These are phyloP conservation scores for Candida glucosophila DNA, from an alignment of 1,139 yeast species.

Conservation along the genomic window DNA sequence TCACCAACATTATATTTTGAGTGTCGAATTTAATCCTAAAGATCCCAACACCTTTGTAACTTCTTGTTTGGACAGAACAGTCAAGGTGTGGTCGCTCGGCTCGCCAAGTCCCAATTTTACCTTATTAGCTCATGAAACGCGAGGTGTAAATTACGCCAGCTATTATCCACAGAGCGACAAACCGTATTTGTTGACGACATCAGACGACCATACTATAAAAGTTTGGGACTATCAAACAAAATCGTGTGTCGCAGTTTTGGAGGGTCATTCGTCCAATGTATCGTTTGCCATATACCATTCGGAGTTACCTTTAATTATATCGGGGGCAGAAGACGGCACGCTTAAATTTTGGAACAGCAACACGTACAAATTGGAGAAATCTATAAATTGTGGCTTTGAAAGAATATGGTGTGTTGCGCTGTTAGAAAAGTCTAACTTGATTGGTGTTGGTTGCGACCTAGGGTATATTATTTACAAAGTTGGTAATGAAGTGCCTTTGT, in stretches of 20 bases:
- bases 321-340: conserved; percentile 81
- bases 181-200: conserved; percentile 87
- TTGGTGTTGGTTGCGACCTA: conserved; percentile 91
- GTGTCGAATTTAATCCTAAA: conserved; percentile 90
- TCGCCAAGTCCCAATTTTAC: conserved; percentile 88
- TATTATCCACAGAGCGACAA: conserved; percentile 96
- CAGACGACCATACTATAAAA: conserved; percentile 86
- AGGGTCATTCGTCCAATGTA: conserved; percentile 90
- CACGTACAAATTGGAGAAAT: conserved; percentile 80
- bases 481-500: conserved; percentile 91
- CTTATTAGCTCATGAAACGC: conserved; percentile 79
- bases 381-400: conserved; percentile 84
- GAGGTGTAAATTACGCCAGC: conserved; percentile 93
- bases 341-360: conserved; percentile 73
- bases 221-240: conserved; percentile 98
- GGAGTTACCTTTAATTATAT: conserved; percentile 77
- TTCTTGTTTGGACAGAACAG: conserved; percentile 92
- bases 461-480: conserved; percentile 82
- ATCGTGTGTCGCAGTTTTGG: conserved; percentile 87
- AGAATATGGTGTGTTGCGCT: conserved; percentile 94
- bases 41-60: conserved; percentile 97
- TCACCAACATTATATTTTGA: conserved; percentile 93
- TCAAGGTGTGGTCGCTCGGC: conserved; percentile 94
- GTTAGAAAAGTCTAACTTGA: conserved; percentile 66
- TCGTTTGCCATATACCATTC: conserved; percentile 97